phyloP scores from a whole-genome alignment of 306 rosid species.

The Quercus gilva region DNA sequence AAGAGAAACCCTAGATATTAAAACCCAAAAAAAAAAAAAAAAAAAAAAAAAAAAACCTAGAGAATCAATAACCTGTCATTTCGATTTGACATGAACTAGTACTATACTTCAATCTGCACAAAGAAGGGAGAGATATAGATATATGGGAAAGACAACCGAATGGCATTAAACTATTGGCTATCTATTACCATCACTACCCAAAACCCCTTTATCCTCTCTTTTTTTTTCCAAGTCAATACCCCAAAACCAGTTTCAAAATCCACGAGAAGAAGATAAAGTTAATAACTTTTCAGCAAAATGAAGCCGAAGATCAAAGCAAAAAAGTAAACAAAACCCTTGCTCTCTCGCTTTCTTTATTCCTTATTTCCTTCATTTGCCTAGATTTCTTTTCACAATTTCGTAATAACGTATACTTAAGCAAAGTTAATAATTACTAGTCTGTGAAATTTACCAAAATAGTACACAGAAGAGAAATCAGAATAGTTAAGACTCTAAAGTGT shows the following conservation, averaged over 20 bases:
- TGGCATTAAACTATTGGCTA: background rate
- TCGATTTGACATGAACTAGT: background rate
- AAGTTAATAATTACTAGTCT: background rate
- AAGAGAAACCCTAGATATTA: slow-evolving; percentile 8
- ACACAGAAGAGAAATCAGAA: background rate
- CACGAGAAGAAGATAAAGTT: background rate
- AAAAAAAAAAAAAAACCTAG: background rate
- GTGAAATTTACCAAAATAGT: too few species aligned
- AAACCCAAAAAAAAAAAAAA: background rate
- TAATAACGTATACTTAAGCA: background rate
- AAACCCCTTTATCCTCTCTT: background rate
- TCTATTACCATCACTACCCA: background rate
- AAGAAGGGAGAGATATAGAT: background rate
- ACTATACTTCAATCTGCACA: background rate
- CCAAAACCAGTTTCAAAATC: background rate
- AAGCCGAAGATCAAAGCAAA: background rate
- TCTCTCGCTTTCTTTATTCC: background rate
- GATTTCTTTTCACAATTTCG: background rate
- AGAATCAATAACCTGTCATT: background rate
- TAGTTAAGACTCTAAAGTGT: too few species aligned
- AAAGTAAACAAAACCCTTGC: background rate
- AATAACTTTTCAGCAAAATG: background rate
- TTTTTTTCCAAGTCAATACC: background rate
- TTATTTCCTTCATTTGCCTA: too few species aligned
- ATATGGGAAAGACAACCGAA: background rate